Evolutionary conservation across 805 yeast species (phyloP).

Genomic region (Candida berthetii): DNA sequence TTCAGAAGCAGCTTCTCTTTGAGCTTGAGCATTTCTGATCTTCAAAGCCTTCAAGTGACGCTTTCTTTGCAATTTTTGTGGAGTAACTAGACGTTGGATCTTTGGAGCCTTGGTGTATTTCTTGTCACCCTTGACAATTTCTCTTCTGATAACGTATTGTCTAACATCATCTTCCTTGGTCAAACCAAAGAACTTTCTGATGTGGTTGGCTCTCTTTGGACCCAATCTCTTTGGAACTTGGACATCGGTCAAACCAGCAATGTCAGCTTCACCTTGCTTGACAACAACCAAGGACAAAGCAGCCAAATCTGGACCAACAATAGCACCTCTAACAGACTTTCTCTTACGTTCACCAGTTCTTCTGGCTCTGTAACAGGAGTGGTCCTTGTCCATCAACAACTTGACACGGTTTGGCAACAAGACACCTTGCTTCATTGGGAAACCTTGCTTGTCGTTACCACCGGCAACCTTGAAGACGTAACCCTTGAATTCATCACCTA

Average conservation of each 20-base stretch:
- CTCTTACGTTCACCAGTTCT: constrained; percentile 99
- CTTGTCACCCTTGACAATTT: constrained; percentile 96
- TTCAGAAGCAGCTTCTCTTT: constrained; percentile 99
- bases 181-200: constrained; percentile 99
- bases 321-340: constrained; percentile 99
- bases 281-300: constrained; percentile 89
- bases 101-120: constrained; percentile 99
- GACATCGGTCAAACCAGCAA: constrained; percentile 92
- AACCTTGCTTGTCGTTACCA: constrained; percentile 99
- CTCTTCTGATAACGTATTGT: constrained; percentile 91
- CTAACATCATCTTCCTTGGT: constrained; percentile 90
- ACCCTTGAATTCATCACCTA: constrained; percentile 98
- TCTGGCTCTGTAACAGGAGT: constrained; percentile 99
- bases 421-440: constrained; percentile 99
- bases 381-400: constrained; percentile 87
- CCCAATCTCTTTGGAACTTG: constrained; percentile 99
- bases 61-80: constrained; percentile 99
- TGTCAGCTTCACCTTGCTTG: constrained; percentile 96
- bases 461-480: constrained; percentile 98
- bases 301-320: constrained; percentile 95
- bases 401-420: constrained; percentile 99
- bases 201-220: constrained; percentile 99
- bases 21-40: constrained; percentile 95
- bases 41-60: constrained; percentile 91
- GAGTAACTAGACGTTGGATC: constrained; percentile 99